Evolutionary conservation across 2,329 filamentous ascomycete genomes (phyloP), one percentile per base, ranked within the genome.

Genomic region (Sarocladiaceae sp.): DNA sequence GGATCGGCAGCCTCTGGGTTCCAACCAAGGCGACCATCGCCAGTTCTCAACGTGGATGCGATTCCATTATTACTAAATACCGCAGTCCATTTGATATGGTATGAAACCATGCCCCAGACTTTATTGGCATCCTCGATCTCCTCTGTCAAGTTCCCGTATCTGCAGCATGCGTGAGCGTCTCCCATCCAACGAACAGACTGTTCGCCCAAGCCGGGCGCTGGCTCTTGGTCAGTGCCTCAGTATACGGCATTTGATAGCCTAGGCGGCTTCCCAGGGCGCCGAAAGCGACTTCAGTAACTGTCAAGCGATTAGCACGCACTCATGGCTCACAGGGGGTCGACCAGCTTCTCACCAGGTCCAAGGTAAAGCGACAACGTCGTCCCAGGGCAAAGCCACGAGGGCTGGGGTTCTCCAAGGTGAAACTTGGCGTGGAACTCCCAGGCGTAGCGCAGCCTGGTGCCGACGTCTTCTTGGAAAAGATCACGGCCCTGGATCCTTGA

Each of bases 401-500:
- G 55, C 15, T 49, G 44, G 6, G 33, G 43, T 16, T 34, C 46
- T 31, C 45, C 48, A 29, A 49, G 45, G 20, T 45, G 45, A 43
- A 50, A 55, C 31, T 49, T 44, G 6, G 54, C 34, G 32, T 58
- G 55, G 23, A 58, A 55, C 33, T 50, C 56, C 3, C 56, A 42
- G 2, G 45, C 53, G 37, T 53, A 51, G 27, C 46, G 44, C 32
- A 58, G 45, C 21, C 56, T 40, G 10, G 37, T 52, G 3, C 53
- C 55, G 7, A 49, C 39, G 6, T 55, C 51, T 21, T 48, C 48
- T 7, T 33, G 29, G 27, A 48, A 57, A 6, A 58, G 46, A 44
- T 58, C 54, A 6, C 43, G 44, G 3, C 53, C 55, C 44, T 58
- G 56, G 18, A 58, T 58, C 2, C 49, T 46, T 3, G 51, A 49